Conservation (phyloP, 1,139 yeast species). For the Saccharomyces pastorianus region DNA sequence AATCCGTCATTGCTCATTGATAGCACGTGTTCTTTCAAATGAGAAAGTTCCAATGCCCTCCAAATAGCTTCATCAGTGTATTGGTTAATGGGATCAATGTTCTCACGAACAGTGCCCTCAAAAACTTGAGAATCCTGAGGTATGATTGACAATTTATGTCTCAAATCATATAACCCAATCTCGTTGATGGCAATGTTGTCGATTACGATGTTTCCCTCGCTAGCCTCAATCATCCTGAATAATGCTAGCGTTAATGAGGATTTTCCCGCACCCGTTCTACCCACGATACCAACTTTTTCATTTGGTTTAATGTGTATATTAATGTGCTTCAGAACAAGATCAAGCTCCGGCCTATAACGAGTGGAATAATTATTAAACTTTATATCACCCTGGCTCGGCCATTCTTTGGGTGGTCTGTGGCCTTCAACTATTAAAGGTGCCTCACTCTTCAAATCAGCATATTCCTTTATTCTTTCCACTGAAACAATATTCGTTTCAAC, state of each 20-base stretch:
- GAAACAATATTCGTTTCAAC: slow-evolving; percentile 95
- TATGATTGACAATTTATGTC: slow-evolving; percentile 79
- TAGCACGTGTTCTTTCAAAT: slow-evolving; percentile 65
- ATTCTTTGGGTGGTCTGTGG: slow-evolving; percentile 55
- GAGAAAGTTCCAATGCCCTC: slow-evolving; percentile 79
- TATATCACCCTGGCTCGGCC: slow-evolving; percentile 79
- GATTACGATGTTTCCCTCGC: slow-evolving; percentile 61
- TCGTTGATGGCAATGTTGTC: slow-evolving; percentile 61
- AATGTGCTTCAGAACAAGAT: slow-evolving; percentile 67
- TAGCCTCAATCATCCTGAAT: slow-evolving; percentile 82
- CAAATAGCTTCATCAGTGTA: slow-evolving; percentile 73
- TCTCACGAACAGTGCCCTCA: slow-evolving; percentile 81
- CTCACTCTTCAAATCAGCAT: slow-evolving; percentile 65
- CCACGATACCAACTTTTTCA: slow-evolving; percentile 92
- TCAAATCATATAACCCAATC: slow-evolving; percentile 75
- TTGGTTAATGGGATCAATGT: slow-evolving; percentile 73
- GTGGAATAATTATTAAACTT: slow-evolving; percentile 70
- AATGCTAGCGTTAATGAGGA: slow-evolving; percentile 83
- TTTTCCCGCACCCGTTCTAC: slow-evolving; percentile 96
- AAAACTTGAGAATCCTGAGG: slow-evolving; percentile 97
- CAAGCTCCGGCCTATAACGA: slow-evolving; percentile 77
- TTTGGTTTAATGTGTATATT: slow-evolving; percentile 58
- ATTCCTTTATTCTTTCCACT: slow-evolving; percentile 89
- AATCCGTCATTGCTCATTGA: slow-evolving; percentile 53
- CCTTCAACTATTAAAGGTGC: slow-evolving; percentile 70